These are phyloP conservation scores for Epichloe scottii DNA, from an alignment of 2,329 filamentous ascomycete genomes.

Conservation along the genomic window DNA sequence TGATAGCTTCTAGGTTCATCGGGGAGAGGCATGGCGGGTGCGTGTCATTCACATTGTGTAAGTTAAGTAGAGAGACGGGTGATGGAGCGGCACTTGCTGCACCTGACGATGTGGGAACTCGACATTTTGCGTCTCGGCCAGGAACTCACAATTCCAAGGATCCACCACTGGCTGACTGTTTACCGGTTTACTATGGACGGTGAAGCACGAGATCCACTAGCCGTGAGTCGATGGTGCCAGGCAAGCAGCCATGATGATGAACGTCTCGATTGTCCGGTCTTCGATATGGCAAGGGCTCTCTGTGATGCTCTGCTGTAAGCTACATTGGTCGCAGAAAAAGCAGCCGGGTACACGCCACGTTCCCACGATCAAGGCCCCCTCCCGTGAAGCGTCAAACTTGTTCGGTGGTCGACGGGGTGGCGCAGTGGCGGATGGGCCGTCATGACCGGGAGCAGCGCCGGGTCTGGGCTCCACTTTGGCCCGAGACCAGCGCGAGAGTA, in stretches of 20 bases:
- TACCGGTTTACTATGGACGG: background rate
- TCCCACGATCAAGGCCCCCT: background rate
- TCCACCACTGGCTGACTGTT: too few relatives aligned
- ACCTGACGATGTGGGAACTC: background rate
- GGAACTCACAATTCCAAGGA: too few relatives aligned
- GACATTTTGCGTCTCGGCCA: too few relatives aligned
- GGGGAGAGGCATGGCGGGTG: background rate
- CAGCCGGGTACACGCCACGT: background rate
- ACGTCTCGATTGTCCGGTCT: background rate
- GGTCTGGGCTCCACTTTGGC: background rate
- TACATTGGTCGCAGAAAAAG: background rate
- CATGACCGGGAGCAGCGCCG: background rate
- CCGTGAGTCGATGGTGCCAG: background rate
- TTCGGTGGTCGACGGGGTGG: background rate
- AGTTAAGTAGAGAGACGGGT: too few relatives aligned
- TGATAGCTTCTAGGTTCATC: slow-evolving; percentile 41
- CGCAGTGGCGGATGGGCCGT: background rate
- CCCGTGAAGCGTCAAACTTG: background rate
- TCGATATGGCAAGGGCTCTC: background rate
- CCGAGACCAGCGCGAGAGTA: background rate
- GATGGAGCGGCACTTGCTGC: background rate
- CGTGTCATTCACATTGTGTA: too few relatives aligned
- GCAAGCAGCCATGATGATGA: background rate
- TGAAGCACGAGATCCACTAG: background rate
- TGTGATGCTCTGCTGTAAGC: background rate